Base-by-base conservation (phyloP, 768 basidiomycete genomes). In the Termitomyces sp. region DNA sequence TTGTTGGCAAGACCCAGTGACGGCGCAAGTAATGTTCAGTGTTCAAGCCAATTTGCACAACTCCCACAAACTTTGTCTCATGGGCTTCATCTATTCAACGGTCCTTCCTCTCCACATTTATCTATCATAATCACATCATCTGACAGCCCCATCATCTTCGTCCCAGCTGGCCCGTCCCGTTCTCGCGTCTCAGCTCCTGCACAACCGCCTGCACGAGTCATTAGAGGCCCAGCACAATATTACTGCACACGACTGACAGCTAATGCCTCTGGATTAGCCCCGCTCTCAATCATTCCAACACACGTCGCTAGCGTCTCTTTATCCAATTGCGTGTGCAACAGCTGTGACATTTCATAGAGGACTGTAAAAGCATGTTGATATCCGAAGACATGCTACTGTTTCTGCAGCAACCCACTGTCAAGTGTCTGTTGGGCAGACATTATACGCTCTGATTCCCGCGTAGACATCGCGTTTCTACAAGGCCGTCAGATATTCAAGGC, bases 231-330 rank as follows among this genome's bases (percentile, higher is more conserved):
- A 30, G 38, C 38, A 42, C 46, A 24, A 33, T 32, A 45, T 35
- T n/a, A 67, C 45, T 45, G 54, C 54, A 24, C 6, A 13, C 22
- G 12, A 65, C 71, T 55, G 68, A 95, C 94, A 64, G 93, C 94
- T 47, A 96, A 77, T 0, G 92, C 93, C 66, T 95, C 92, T 12
- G 94, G 92, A 70, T 95, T 96, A 48, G 90, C 90, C 18, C 94
- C 94, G 60, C 84, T 87, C 73, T 96, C 94, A 64, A 96, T 93
- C 88, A 96, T 87, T 42, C 86, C 82, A 24, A 96, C 85, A 69
- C 94, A 96, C 26, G 90, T 94, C 36, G 89, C 92, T n/a, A 96
- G 81, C 2, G 91, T 92, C 68, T 93, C 90, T 65, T 90, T 92
- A 74, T 95, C 92, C 43, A 96, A 79, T 57, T 87, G 84, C 0